Base-by-base conservation (phyloP, 495 filamentous ascomycete genomes). In the Podospora pseudopauciseta region DNA sequence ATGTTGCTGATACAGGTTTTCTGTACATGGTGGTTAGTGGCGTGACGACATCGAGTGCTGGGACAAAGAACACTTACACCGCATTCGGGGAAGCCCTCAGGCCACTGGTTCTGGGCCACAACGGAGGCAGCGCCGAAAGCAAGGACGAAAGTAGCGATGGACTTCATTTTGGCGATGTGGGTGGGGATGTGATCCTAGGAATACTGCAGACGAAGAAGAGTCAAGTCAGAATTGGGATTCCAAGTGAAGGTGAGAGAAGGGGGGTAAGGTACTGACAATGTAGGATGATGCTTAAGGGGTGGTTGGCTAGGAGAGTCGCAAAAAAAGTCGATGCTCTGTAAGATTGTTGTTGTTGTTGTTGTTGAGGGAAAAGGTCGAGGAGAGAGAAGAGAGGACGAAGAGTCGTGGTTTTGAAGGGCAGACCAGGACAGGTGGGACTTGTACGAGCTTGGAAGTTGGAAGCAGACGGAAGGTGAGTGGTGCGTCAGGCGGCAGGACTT, bases 1-100 rank as follows among this genome's bases (percentile, higher is more conserved):
- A 95, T 93, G 84, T 90, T 91, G 80, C 68, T 81, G 73, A 91
- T 80, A 75, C 92, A 95, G 71, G 81, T 87, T 81, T 85, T 80
- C 92, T 94, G 70, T 58, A 58, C 15, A 27, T n/a, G 0, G 19
- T 4, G 27, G 65, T 76, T 30, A n/a, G n/a, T 5, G 4, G 7
- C 13, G 6, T 6, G n/a, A 32, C 16, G 28, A 16, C 15, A 49
- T 11, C 9, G 2, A 49, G 15, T 11, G 39, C 3, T 49, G 39
- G 44, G 34, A 32, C 44, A 1, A 7, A 16, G 11, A 39, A 30
- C 27, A 82, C 81, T 78, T 80, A 83, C 81, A 67, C 76, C 80
- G 60, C 81, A 83, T 0, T 65, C 26, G 32, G 78, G 74, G 53
- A 81, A 75, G 34, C 70, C 71, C 18, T 67, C 30, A 30, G 78